Evolutionary conservation across 768 basidiomycete genomes (phyloP).

Genomic region (Tylopilus rubrobrunneus): DNA sequence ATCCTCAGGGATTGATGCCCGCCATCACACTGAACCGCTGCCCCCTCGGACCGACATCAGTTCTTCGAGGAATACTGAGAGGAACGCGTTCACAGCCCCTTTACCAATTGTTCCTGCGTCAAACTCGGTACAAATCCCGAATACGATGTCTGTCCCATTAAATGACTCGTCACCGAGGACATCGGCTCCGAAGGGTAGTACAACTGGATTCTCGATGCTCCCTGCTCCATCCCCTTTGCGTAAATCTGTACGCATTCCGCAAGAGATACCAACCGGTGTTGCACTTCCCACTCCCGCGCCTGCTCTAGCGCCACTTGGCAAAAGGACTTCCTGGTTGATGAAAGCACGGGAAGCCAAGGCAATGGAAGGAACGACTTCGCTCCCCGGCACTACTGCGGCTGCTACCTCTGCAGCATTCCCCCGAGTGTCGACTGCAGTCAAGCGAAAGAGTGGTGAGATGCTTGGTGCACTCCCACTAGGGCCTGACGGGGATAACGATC

Average conservation of each 20-base stretch:
- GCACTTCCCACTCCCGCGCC: slow-evolving; percentile 36
- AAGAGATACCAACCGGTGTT: slow-evolving; percentile 40
- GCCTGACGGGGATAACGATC: slow-evolving; percentile 35
- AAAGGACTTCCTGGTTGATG: slow-evolving; percentile 78
- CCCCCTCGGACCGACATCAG: slow-evolving; percentile 6
- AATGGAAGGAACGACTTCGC: slow-evolving; percentile 45
- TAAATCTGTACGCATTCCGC: slow-evolving; percentile 55
- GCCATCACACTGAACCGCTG: slow-evolving; percentile 18
- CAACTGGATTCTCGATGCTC: slow-evolving; percentile 54
- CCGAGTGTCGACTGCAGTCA: slow-evolving; percentile 33
- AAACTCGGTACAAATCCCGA: slow-evolving; percentile 1
- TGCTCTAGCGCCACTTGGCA: slow-evolving; percentile 41
- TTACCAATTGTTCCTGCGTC: slow-evolving; percentile 16
- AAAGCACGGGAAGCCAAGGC: slow-evolving; percentile 75
- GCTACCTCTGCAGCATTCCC: slow-evolving; percentile 7
- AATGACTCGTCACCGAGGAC: slow-evolving; percentile 30
- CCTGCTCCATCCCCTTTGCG: slow-evolving; percentile 67
- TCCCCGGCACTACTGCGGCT: slow-evolving; percentile 11
- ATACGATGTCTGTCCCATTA: slow-evolving; percentile 33
- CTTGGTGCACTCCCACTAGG: slow-evolving; percentile 15
- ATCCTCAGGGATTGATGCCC: neutral
- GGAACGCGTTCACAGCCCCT: slow-evolving; percentile 24
- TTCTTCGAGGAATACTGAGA: slow-evolving; percentile 7
- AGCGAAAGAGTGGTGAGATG: slow-evolving; percentile 66
- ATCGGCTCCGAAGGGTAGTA: slow-evolving; percentile 37